Evolutionary conservation across 257 asterid species (phyloP).

Genomic region (Solanum rostratum): DNA sequence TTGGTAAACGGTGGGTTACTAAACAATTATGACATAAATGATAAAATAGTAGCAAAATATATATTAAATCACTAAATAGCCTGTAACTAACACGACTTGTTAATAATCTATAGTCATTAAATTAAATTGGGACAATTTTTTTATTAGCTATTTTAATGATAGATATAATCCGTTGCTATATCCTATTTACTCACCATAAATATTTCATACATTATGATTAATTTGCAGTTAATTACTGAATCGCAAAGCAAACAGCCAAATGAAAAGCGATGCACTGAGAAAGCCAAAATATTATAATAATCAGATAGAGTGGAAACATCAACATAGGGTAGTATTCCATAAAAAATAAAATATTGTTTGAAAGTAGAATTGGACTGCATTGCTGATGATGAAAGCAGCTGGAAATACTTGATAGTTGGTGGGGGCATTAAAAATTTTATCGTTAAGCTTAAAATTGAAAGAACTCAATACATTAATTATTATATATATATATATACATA

Average conservation of each 20-base stretch:
- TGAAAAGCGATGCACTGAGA: not conserved
- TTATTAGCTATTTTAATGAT: not conserved
- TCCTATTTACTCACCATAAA: not conserved
- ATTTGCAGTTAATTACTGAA: too few relatives aligned
- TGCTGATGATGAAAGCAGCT: not conserved
- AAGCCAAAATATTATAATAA: not conserved
- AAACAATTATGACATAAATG: not conserved
- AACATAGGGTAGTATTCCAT: not conserved
- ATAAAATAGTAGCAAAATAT: not conserved
- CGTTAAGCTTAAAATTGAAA: fast-evolving
- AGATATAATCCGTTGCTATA: not conserved
- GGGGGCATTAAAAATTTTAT: not conserved
- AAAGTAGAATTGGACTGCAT: not conserved
- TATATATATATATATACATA: not conserved
- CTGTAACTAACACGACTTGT: not conserved
- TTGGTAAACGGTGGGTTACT: not conserved
- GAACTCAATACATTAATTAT: fast-evolving
- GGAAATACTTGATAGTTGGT: not conserved
- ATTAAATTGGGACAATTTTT: not conserved
- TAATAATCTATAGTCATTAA: not conserved
- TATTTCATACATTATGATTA: too few relatives aligned
- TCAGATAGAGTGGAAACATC: not conserved
- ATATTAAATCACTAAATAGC: not conserved
- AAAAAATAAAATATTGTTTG: not conserved
- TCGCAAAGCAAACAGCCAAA: too few relatives aligned